phyloP scores from a whole-genome alignment of 2,329 filamentous ascomycete genomes.

The Immersiporthe knoxdaviesiana region DNA sequence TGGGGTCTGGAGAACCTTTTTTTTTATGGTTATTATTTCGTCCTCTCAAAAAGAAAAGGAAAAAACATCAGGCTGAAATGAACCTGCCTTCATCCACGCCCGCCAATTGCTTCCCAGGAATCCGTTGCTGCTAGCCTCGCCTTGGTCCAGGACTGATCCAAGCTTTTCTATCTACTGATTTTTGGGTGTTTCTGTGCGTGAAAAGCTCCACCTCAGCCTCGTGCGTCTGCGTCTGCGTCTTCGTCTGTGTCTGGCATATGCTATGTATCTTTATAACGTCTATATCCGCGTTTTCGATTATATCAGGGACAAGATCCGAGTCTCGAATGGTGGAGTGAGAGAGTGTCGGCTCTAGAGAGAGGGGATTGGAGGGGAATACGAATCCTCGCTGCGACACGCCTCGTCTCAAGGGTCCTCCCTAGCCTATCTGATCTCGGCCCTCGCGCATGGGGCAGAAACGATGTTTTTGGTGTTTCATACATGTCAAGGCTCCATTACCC shows the following conservation, averaged over 20 bases:
- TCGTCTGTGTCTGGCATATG: not conserved
- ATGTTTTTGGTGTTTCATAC: slow-evolving; percentile 22
- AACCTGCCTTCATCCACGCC: not conserved
- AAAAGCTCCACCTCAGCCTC: slow-evolving; percentile 19
- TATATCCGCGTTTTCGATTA: not conserved
- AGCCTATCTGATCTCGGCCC: not conserved
- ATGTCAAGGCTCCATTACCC: not conserved
- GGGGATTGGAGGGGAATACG: too few relatives aligned
- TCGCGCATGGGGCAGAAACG: not conserved
- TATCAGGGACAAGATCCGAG: slow-evolving; percentile 9
- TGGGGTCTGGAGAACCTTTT: not conserved
- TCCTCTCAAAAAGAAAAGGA: not conserved
- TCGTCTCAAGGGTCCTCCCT: slow-evolving; percentile 35
- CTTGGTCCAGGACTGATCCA: not conserved
- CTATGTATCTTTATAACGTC: too few relatives aligned
- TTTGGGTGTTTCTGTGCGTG: not conserved
- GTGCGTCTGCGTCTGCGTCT: not conserved
- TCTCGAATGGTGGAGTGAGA: not conserved
- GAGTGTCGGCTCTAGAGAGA: too few relatives aligned
- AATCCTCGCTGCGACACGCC: slow-evolving; percentile 35
- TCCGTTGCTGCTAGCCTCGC: not conserved
- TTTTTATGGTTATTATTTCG: too few relatives aligned
- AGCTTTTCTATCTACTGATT: not conserved
- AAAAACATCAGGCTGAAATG: not conserved
- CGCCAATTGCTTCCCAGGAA: not conserved